Evolutionary conservation across 2,329 filamentous ascomycete species (phyloP), one percentile per base, ranked within the genome.

Genomic region (Botryotinia globosa): DNA sequence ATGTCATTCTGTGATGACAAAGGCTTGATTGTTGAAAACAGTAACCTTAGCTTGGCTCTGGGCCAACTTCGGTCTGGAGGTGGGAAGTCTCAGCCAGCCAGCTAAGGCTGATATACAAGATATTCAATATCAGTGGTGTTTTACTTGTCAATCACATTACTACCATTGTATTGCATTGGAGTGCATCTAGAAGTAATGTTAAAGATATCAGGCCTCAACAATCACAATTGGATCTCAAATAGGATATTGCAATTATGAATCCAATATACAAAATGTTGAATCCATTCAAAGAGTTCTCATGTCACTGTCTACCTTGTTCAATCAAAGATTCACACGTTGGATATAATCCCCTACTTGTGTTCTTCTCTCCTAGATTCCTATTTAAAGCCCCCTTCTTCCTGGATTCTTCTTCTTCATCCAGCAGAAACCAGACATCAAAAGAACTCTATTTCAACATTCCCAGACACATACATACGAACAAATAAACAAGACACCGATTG

Each of bases 211-310:
- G 20, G 5, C 4, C n/a, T 32, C 7, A 56, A 56, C 34, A 68
- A 68, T 68, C 65, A 68, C 65, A 68, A 68, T 25, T 39, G 37
- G 8, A 32, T 68, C 34, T 42, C 18, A 44, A 68, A 48, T 56
- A 18, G 37, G 65, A 42, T 44, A 9, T 18, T 4, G n/a, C 34
- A 18, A 56, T 56, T 42, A 22, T 67, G 48, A 68, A 56, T 68
- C 65, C 48, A 22, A 56, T 32, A 25, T 44, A 56, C 48, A 42
- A 3, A 20, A 68, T 18, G 18, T 42, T 16, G n/a, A 29, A 3
- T 25, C 10, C 65, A 56, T 68, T 68, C 48, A 68, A 25, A 32
- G 16, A 14, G 22, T 10, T 25, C 29, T 32, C 10, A 32, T 6
- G 4, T 1, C 2, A 10, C 2, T 56, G 29, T 29, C 48, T 39